phyloP scores from a whole-genome alignment of 1,139 yeast species.

The Geotrichum aggregatum region DNA sequence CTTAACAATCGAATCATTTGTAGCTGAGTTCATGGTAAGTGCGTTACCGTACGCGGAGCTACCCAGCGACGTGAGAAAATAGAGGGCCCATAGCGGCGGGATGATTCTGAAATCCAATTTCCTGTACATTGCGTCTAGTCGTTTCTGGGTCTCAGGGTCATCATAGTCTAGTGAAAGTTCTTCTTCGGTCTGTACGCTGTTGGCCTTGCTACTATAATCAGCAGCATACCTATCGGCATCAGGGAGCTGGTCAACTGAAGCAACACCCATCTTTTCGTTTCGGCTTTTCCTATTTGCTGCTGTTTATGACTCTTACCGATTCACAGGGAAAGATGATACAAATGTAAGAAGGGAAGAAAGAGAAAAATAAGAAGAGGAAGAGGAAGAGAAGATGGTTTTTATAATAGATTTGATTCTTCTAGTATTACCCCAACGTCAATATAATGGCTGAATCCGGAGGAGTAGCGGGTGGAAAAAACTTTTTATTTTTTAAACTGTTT shows the following conservation, averaged over 20 bases:
- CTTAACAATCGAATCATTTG: conserved; percentile 59
- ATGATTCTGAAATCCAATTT: conserved; percentile 67
- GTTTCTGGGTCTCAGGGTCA: conserved; percentile 30
- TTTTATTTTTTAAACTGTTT: not conserved
- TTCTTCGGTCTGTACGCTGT: not conserved
- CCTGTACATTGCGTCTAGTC: conserved; percentile 58
- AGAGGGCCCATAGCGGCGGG: conserved; percentile 78
- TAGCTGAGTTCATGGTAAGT: conserved; percentile 67
- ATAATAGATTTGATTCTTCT: no score
- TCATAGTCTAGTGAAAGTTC: conserved; percentile 17
- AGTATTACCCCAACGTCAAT: no score
- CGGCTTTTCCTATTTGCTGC: no score
- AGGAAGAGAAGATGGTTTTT: not conserved
- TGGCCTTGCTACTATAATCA: no score
- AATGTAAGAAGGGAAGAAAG: not conserved
- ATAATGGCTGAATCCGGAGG: no score
- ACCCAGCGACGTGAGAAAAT: conserved; percentile 77
- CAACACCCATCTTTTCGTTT: no score
- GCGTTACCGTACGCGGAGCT: conserved; percentile 74
- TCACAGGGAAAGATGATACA: not conserved
- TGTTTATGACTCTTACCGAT: not conserved
- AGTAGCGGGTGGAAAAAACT: not conserved
- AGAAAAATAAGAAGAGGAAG: not conserved
- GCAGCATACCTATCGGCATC: no score
- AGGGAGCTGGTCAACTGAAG: no score